Evolutionary conservation across 495 filamentous ascomycete genomes (phyloP).

Genomic region (Penicillium cataractarum): DNA sequence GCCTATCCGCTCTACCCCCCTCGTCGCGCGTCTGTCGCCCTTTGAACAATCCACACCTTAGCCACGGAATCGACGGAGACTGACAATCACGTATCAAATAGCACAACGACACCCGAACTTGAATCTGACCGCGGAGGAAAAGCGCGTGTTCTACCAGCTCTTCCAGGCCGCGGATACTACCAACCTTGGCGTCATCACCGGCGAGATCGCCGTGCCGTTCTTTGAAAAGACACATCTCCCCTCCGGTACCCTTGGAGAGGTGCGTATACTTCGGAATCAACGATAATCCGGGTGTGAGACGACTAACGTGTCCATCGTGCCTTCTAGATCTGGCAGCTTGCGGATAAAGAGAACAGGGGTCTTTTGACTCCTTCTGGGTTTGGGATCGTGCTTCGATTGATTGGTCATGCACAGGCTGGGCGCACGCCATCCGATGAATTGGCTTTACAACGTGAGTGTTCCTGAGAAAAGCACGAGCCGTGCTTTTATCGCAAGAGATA

Average conservation of each 20-base stretch:
- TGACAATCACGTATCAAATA: slow-evolving; percentile 10
- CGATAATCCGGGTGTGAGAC: background rate
- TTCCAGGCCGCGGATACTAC: slow-evolving; percentile 90
- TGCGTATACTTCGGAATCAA: slow-evolving; percentile 42
- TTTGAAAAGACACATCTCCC: slow-evolving; percentile 94
- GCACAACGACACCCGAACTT: slow-evolving; percentile 64
- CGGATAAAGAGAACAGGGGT: slow-evolving; percentile 93
- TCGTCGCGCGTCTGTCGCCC: slow-evolving; percentile 18
- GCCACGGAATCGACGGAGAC: slow-evolving; percentile 32
- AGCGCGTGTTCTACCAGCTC: slow-evolving; percentile 87
- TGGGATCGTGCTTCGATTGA: slow-evolving; percentile 86
- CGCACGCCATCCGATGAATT: slow-evolving; percentile 79
- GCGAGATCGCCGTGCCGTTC: slow-evolving; percentile 95
- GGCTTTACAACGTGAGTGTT: slow-evolving; percentile 61
- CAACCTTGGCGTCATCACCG: slow-evolving; percentile 89
- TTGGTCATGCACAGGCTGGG: slow-evolving; percentile 91
- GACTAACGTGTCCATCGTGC: slow-evolving; percentile 16
- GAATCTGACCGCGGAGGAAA: slow-evolving; percentile 89
- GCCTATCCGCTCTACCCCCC: slow-evolving; percentile 7
- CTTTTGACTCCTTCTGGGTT: slow-evolving; percentile 91
- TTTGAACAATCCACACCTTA: background rate
- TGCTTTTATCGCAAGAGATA: background rate
- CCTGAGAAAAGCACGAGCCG: background rate
- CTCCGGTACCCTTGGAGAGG: slow-evolving; percentile 85
- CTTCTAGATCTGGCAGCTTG: slow-evolving; percentile 94